Conservation (phyloP, 192 early-diverging fungal genomes). For the Dissophora ornata region DNA sequence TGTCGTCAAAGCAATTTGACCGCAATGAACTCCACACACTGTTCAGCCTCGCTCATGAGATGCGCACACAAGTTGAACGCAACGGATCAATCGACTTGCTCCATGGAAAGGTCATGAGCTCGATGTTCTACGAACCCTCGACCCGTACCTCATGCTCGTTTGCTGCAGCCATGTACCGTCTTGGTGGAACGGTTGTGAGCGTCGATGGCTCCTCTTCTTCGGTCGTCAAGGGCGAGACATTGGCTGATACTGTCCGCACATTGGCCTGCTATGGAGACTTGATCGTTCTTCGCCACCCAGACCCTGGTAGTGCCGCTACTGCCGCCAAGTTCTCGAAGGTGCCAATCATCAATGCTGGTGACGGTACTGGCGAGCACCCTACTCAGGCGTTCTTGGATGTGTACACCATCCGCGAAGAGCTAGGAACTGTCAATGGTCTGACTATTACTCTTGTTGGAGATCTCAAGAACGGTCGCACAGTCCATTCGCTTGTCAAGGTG, state of each 20-base stretch:
- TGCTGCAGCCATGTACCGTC: constrained; percentile 92
- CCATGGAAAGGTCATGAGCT: constrained; percentile 90
- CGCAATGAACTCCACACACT: constrained; percentile 93
- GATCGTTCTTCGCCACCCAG: constrained; percentile 93
- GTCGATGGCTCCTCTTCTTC: constrained; percentile 89
- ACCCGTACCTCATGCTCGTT: constrained; percentile 95
- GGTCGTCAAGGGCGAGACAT: constrained; percentile 94
- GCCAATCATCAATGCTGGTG: constrained; percentile 97
- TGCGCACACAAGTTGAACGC: constrained; percentile 94
- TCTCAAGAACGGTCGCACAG: constrained; percentile 97
- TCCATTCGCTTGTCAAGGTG: constrained; percentile 93
- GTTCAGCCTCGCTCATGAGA: constrained; percentile 97
- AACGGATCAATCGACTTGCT: constrained; percentile 88
- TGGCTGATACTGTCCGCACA: constrained; percentile 95
- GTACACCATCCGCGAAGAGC: constrained; percentile 77
- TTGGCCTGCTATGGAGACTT: constrained; percentile 92
- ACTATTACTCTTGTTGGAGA: constrained; percentile 97
- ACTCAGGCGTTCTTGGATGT: constrained; percentile 97
- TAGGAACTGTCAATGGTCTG: constrained; percentile 95
- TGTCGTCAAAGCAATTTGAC: constrained; percentile 91
- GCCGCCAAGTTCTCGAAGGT: constrained; percentile 91
- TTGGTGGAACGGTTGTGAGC: constrained; percentile 91
- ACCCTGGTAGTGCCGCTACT: constrained; percentile 81
- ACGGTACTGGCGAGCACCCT: constrained; percentile 98
- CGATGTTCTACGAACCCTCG: constrained; percentile 97